A percentile compares a stretch with the other conserved stretches of the same genome.
These are phyloP conservation scores for Leccinellum albellum DNA, from an alignment of 768 basidiomycete species.

Conservation along the genomic window DNA sequence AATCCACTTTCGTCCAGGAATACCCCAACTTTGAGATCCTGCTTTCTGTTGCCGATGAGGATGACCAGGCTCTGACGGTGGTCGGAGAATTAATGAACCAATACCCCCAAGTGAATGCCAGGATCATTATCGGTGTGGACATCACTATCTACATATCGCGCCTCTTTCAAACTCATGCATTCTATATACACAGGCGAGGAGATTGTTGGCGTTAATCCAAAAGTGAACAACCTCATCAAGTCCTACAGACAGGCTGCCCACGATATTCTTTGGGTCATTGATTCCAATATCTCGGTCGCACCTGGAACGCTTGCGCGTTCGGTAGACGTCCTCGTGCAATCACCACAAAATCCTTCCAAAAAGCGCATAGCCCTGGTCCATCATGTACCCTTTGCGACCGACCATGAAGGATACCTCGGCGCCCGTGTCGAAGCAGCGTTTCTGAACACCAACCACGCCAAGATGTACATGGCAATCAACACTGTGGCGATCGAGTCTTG, in stretches of 20 bases:
- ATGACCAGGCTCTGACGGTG: conserved; percentile 84
- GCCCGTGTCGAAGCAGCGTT: conserved; percentile 89
- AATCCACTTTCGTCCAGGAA: conserved; percentile 88
- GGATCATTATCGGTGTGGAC: conserved; percentile 69
- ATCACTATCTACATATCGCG: background rate
- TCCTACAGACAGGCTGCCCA: conserved; percentile 77
- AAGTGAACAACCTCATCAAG: conserved; percentile 92
- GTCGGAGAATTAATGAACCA: conserved; percentile 73
- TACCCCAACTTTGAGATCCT: conserved; percentile 91
- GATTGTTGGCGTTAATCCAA: conserved; percentile 88
- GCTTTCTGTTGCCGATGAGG: conserved; percentile 83
- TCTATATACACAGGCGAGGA: conserved; percentile 58
- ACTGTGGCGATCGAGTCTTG: conserved; percentile 87
- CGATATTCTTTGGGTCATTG: conserved; percentile 94
- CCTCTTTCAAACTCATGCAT: background rate
- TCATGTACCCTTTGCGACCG: conserved; percentile 87
- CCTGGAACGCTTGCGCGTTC: conserved; percentile 79
- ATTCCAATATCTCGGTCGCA: conserved; percentile 86
- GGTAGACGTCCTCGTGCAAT: conserved; percentile 65
- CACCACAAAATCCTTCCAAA: conserved; percentile 33
- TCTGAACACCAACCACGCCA: conserved; percentile 95
- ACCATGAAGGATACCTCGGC: conserved; percentile 67
- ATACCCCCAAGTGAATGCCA: conserved; percentile 72
- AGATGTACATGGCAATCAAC: conserved; percentile 97
- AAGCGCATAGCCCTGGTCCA: conserved; percentile 81